Base-by-base conservation (phyloP, 1,284 basidiomycete genomes). In the Sporisorium sorghi region DNA sequence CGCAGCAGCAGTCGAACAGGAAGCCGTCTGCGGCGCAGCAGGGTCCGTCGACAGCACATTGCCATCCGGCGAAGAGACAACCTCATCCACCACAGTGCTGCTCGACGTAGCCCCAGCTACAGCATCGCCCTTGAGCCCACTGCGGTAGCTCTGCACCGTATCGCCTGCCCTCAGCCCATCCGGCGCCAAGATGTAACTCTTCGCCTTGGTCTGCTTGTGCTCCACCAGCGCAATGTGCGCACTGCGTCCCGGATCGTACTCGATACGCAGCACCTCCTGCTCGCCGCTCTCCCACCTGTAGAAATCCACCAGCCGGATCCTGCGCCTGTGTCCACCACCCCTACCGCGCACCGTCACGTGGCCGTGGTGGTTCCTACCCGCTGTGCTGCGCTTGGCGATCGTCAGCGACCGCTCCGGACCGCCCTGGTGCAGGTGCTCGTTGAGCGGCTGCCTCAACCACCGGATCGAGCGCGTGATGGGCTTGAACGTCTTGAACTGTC, bases 171-270 rank as follows among this genome's bases (percentile, higher is more conserved):
- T 88, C 79, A 98, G 86, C 5, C 93, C 93, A 69, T 97, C 93
- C 1, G 93, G 91, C 0, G 96, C 94, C 51, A 98, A 87, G 79
- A 98, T 95, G 85, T 99, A 98, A 81, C 90, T 92, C 61, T 66
- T 58, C 88, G 89, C 53, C 90, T 78, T 87, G 87, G 75, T 88
- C 86, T 68, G 61, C 84, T 5, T 88, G 89, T 78, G 87, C 83
- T 88, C 87, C 74, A 98, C 83, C 56, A 99, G 88, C 1, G 96
- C 96, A 80, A 99, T 95, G 85, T 99, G 97, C 4, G 93, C 93
- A 44, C 91, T 92, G 52, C 96, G 89, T 32, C 93, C 92, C 0
- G 96, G 96, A 87, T 99, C 96, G 85, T 97, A 99, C 86, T 99
- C 96, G 79, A 99, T 92, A 44, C 95, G 89, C 15, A 96, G 88